Percentiles rank a stretch among this genome's conserved stretches.
These are phyloP conservation scores for Gaeumannomyces sp. DNA, from an alignment of 2,329 filamentous ascomycete species.

Conservation along the genomic window DNA sequence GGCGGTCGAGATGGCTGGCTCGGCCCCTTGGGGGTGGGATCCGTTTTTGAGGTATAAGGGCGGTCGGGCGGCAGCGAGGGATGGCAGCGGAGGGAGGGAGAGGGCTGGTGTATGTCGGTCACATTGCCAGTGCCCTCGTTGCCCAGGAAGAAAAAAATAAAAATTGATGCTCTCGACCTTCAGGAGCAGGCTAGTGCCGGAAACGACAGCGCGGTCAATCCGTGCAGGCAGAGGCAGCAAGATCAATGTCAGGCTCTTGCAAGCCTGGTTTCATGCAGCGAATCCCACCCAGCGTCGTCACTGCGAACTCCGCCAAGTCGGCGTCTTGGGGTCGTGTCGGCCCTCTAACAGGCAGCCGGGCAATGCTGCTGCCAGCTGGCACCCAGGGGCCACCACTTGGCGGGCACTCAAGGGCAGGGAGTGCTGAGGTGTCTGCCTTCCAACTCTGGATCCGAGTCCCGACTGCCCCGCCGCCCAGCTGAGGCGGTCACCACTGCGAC, in stretches of 20 bases:
- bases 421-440: not conserved
- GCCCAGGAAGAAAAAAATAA: not conserved
- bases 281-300: not conserved
- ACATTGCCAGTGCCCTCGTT: not conserved
- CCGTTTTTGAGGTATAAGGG: slow-evolving; percentile 1
- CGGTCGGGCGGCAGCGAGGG: not conserved
- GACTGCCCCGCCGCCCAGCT: not conserved
- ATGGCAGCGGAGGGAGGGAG: not conserved
- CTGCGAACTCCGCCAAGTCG: not conserved
- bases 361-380: slow-evolving; percentile 6
- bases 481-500: too few relatives aligned
- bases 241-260: not conserved
- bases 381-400: not conserved
- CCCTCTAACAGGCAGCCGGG: too few relatives aligned
- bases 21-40: slow-evolving; percentile 2
- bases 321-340: not conserved
- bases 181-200: not conserved
- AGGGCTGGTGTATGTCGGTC: not conserved
- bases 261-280: slow-evolving; percentile 3
- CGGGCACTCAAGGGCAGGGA: not conserved
- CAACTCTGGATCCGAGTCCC: not conserved
- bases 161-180: not conserved
- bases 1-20: slow-evolving; percentile 8
- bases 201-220: not conserved
- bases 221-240: not conserved